Evolutionary conservation across 805 yeast genomes (phyloP).

Genomic region (Wickerhamiella sorbophila): DNA sequence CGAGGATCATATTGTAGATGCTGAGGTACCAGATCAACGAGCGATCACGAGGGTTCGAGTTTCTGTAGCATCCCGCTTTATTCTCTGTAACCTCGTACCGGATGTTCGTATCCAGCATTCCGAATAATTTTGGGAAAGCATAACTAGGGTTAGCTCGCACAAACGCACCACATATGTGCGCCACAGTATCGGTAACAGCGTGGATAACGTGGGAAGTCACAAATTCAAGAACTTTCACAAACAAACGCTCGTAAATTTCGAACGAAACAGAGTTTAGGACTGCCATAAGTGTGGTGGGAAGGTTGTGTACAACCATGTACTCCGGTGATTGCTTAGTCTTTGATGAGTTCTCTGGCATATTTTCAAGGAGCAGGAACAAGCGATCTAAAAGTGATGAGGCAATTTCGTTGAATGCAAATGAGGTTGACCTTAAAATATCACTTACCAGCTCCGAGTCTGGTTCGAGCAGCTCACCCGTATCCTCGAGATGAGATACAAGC

Average conservation of each 20-base stretch:
- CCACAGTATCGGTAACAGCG: slow-evolving; percentile 46
- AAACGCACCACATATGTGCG: slow-evolving; percentile 58
- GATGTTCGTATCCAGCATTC: slow-evolving; percentile 37
- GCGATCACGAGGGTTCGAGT: slow-evolving; percentile 60
- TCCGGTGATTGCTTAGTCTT: slow-evolving; percentile 32
- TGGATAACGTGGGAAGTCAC: slow-evolving; percentile 45
- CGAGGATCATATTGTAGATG: slow-evolving; percentile 52
- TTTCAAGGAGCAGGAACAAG: slow-evolving; percentile 50
- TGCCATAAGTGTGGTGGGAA: slow-evolving; percentile 27
- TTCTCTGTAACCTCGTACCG: slow-evolving; percentile 56
- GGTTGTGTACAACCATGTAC: slow-evolving; percentile 29
- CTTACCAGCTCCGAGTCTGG: slow-evolving; percentile 39
- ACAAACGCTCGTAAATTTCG: slow-evolving; percentile 18
- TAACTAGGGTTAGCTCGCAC: slow-evolving; percentile 46
- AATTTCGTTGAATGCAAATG: slow-evolving; percentile 52
- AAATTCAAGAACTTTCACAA: slow-evolving; percentile 31
- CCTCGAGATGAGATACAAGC: slow-evolving; percentile 8
- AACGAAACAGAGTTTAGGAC: slow-evolving; percentile 23
- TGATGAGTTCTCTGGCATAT: slow-evolving; percentile 44
- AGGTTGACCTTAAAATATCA: slow-evolving; percentile 37
- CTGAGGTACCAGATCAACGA: slow-evolving; percentile 56
- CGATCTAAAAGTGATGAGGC: slow-evolving; percentile 42
- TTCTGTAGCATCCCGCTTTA: slow-evolving; percentile 65
- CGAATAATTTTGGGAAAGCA: slow-evolving; percentile 33
- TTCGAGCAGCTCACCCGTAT: slow-evolving; percentile 19